Evolutionary conservation across 2,329 filamentous ascomycete species (phyloP), one percentile per base, ranked within the genome.

Genomic region (Chalaropsis thielavioides): DNA sequence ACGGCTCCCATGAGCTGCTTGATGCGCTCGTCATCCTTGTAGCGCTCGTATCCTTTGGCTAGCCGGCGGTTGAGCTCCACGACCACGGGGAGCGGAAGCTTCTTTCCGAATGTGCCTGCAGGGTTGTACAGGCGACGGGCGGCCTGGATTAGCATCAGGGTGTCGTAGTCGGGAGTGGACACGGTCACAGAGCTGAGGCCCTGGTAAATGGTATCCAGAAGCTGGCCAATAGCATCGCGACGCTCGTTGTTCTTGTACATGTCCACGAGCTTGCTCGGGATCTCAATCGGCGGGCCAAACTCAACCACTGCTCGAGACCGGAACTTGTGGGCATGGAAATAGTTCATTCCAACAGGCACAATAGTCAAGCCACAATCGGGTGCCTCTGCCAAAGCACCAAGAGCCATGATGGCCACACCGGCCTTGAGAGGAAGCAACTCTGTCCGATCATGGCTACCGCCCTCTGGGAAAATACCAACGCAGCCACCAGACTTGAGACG

Each of bases 321-420:
- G 76, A 99, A 99, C 75, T 97, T 99, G 80, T 99, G 92, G 0
- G 92, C 89, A 75, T 97, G 92, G 77, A 99, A 99, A 76, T 99
- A 99, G 76, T 99, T 99, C 92, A 99, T 96, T 71, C 92, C 92
- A 62, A 94, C 92, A 2, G 94, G 94, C 27, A 99, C 90, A 70
- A 99, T 96, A 75, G 92, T 95, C 68, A 99, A 79, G 38, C 89
- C 90, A 72, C 90, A 96, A 69, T 92, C 81, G 2, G 92, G 92
- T 68, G 92, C 85, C 65, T 90, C 86, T 4, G 89, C 90, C 62
- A 97, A 79, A 0, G 94, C 88, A 46, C 92, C 92, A 43, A 99
- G 82, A 13, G 92, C 94, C 92, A 99, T 99, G 72, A 99, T 94
- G 66, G 94, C 94, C 67, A 99, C 90, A 74, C 92, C 92, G 71